These are phyloP conservation scores for Monilinia polystroma DNA, from an alignment of 2,329 filamentous ascomycete species.

Conservation along the genomic window DNA sequence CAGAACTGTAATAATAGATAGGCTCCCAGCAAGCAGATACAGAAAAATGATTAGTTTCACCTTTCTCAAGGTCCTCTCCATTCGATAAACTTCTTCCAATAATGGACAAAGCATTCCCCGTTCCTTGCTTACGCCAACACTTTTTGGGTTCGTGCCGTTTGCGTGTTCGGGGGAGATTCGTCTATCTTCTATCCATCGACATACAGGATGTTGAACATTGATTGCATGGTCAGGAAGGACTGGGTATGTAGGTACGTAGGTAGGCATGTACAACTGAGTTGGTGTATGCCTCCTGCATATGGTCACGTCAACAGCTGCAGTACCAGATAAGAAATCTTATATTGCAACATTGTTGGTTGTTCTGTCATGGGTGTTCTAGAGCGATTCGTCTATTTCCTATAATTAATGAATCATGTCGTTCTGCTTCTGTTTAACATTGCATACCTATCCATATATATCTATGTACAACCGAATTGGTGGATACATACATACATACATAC, in stretches of 20 bases:
- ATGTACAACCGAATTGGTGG: too few species aligned
- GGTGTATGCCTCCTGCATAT: not conserved
- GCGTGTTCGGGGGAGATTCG: slow-evolving; percentile 20
- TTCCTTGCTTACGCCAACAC: slow-evolving; percentile 12
- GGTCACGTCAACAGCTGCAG: not conserved
- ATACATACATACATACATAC: too few species aligned
- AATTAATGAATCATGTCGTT: too few species aligned
- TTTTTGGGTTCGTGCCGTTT: slow-evolving; percentile 2
- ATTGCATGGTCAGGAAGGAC: not conserved
- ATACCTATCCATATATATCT: too few species aligned
- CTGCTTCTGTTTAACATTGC: too few species aligned
- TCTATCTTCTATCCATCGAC: not conserved
- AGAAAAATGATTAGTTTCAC: not conserved
- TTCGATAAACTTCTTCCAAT: not conserved
- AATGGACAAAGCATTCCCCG: not conserved
- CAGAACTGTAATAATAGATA: too few species aligned
- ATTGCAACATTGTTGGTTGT: too few species aligned
- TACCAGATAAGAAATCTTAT: too few species aligned
- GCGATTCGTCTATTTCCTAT: too few species aligned
- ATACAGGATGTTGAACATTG: not conserved
- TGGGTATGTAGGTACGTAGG: not conserved
- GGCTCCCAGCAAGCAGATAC: too few species aligned
- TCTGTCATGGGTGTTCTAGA: too few species aligned
- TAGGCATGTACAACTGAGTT: slow-evolving; percentile 11
- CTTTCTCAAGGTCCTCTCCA: not conserved